phyloP scores from a whole-genome alignment of 2,329 filamentous ascomycete species.

The Trichoderma polysporum region DNA sequence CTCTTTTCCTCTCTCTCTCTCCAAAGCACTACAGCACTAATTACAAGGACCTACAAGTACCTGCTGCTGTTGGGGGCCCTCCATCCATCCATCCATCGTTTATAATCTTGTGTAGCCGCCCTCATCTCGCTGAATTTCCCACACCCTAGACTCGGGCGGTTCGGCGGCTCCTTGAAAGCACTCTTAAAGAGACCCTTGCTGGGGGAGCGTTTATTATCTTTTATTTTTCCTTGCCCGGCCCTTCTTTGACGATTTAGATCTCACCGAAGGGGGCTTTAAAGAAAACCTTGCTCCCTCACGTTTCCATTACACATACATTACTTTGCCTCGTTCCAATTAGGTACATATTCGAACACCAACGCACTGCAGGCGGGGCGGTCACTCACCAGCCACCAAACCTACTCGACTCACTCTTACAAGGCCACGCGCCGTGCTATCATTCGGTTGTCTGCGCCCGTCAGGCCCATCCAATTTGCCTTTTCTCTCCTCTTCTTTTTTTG shows the following conservation, averaged over 20 bases:
- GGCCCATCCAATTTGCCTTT: background rate
- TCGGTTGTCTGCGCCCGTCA: conserved; percentile 5
- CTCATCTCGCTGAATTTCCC: conserved; percentile 21
- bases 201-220: background rate
- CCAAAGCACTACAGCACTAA: background rate
- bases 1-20: background rate
- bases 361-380: conserved; percentile 10
- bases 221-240: background rate
- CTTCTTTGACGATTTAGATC: conserved; percentile 1
- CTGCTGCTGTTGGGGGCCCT: background rate
- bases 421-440: conserved; percentile 13
- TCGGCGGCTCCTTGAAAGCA: conserved; percentile 14
- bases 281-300: background rate
- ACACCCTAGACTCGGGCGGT: conserved; percentile 11
- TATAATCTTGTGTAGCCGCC: conserved; percentile 17
- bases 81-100: conserved; percentile 1
- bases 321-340: background rate
- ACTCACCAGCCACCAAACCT: conserved; percentile 17
- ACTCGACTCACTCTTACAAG: conserved; percentile 16
- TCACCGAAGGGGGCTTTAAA: background rate
- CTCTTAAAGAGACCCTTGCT: conserved; percentile 14
- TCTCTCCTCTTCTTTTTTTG: background rate
- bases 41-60: too few species aligned
- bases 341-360: background rate
- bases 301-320: background rate